phyloP scores from a whole-genome alignment of 495 filamentous ascomycete species.

The Xylaria acuta region DNA sequence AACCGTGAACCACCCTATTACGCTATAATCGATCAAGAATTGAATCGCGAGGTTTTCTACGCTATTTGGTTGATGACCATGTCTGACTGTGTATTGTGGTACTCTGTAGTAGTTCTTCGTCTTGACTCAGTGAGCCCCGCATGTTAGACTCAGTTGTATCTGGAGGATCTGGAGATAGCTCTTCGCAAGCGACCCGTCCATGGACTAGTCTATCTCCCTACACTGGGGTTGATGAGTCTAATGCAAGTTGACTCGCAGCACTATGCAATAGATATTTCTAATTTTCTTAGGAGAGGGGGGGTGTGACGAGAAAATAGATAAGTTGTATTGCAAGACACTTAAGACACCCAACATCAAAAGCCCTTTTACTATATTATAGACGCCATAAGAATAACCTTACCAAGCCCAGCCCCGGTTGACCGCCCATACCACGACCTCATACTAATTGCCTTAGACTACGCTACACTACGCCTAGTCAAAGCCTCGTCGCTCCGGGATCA shows the following conservation, averaged over 20 bases:
- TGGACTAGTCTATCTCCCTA: background rate
- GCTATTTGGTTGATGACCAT: background rate
- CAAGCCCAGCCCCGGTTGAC: background rate
- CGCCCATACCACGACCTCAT: background rate
- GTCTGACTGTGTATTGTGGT: too few species aligned
- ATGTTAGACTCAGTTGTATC: background rate
- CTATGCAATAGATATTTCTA: background rate
- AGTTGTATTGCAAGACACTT: background rate
- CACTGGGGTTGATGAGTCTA: background rate
- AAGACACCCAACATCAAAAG: background rate
- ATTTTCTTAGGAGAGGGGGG: background rate
- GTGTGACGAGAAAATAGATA: background rate
- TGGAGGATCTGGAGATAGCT: slow-evolving; percentile 13
- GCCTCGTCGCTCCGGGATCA: background rate
- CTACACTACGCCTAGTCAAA: background rate
- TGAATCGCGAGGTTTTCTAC: background rate
- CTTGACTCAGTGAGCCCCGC: background rate
- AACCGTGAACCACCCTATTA: background rate
- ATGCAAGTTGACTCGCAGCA: slow-evolving; percentile 12
- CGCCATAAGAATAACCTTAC: background rate
- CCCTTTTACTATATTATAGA: background rate
- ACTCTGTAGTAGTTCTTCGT: background rate
- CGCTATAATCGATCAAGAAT: background rate
- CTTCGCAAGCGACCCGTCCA: background rate
- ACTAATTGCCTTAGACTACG: background rate